Conservation (phyloP, 768 basidiomycete genomes). For the Suillus paluster region DNA sequence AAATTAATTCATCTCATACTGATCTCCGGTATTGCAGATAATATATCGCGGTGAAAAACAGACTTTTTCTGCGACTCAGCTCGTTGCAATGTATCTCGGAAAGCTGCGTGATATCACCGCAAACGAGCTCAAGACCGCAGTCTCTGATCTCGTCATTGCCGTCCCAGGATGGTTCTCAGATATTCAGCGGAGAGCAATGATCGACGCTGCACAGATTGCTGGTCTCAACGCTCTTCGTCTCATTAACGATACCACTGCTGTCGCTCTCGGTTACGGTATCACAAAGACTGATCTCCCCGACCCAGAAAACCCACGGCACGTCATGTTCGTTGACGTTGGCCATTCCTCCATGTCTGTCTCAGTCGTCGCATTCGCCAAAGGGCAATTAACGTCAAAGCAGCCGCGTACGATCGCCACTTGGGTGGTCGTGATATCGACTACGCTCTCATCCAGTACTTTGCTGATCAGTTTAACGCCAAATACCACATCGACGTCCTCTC, state of each 20-base stretch:
- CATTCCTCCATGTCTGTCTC: slow-evolving; percentile 89
- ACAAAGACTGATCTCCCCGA: slow-evolving; percentile 97
- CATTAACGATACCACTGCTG: slow-evolving; percentile 96
- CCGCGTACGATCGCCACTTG: slow-evolving; percentile 92
- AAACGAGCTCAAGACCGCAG: slow-evolving; percentile 81
- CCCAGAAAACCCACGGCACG: slow-evolving; percentile 77
- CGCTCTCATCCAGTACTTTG: slow-evolving; percentile 87
- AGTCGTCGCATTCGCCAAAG: slow-evolving; percentile 92
- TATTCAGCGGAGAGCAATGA: slow-evolving; percentile 84
- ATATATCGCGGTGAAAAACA: slow-evolving; percentile 83
- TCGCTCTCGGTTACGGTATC: slow-evolving; percentile 97
- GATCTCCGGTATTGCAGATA: slow-evolving; percentile 55
- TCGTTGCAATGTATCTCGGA: slow-evolving; percentile 88
- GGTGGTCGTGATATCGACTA: slow-evolving; percentile 97
- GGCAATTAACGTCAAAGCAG: slow-evolving; percentile 84
- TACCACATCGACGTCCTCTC: slow-evolving; percentile 97
- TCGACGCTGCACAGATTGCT: slow-evolving; percentile 89
- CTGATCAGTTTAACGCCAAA: slow-evolving; percentile 91
- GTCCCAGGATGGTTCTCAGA: slow-evolving; percentile 98
- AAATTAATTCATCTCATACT: slow-evolving; percentile 17
- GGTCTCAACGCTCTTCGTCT: slow-evolving; percentile 90
- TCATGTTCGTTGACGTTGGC: slow-evolving; percentile 94
- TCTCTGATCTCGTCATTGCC: slow-evolving; percentile 93
- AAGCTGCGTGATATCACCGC: slow-evolving; percentile 89
- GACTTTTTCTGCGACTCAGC: slow-evolving; percentile 85